Base-by-base conservation (phyloP, 768 basidiomycete genomes). In the Amylocystis lapponica region DNA sequence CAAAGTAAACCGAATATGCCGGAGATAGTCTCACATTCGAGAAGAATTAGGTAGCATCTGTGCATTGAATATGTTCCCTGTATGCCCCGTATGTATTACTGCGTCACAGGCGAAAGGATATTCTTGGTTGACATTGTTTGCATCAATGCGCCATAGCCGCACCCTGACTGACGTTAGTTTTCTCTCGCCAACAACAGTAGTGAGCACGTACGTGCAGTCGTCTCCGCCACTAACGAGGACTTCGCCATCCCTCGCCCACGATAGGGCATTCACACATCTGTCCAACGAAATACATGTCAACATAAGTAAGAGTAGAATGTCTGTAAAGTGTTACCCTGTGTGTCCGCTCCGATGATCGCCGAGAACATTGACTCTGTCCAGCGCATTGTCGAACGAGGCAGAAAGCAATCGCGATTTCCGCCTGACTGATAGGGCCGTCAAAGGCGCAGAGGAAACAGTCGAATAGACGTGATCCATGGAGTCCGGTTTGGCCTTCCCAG, bases 21-120 rank as follows among this genome's bases (percentile, higher is more conserved):
- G 47, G 27, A 50, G n/a, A n/a, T n/a, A 32, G 20, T 57, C 78
- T 68, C 61, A 89, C 79, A 94, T 84, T 40, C 79, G 76, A n/a
- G 81, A 75, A 10, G 87, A 86, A 50, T 76, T 67, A 0, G 89
- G 88, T 2, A 95, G 68, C 72, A 88, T 82, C 35, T 86, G 78
- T 0, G 76, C 79, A 51, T 82, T 86, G 68, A 95, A 95, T 35
- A 95, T 88, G 55, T 95, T 95, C 11, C 74, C 79, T 35, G 66
- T 73, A 60, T 95, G 91, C 3, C 87, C 88, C 0, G 91, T 92
- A 12, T 71, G 61, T 38, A 93, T 80, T n/a, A 83, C 74, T 7
- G 79, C 70, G 43, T 76, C 69, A 56, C 76, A 88, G 31, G 65
- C 62, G 61, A 79, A 89, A 21, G 76, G 82, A 66, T 81, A 86